Percentiles rank a stretch among this genome's conserved stretches.
Evolutionary conservation across 495 filamentous ascomycete species (phyloP).

Genomic region (Aspergillus ellipticus): DNA sequence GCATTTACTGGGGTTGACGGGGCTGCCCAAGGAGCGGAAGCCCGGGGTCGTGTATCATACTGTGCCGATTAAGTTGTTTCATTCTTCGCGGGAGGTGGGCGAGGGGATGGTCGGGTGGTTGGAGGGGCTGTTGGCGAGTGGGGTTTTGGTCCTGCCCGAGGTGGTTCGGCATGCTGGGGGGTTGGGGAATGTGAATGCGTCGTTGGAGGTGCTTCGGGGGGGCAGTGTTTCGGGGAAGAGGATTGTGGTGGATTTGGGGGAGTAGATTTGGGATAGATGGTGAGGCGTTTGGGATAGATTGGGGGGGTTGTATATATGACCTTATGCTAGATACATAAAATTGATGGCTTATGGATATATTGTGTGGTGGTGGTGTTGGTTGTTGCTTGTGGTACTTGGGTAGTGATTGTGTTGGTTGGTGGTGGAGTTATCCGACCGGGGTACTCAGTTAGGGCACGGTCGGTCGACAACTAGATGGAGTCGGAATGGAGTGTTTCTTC

Average conservation of each 20-base stretch:
- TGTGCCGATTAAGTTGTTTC: constrained; percentile 68
- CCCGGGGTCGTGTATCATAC: constrained; percentile 51
- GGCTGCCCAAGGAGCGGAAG: constrained; percentile 50
- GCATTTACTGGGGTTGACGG: constrained; percentile 62
- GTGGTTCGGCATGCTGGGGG: constrained; percentile 57
- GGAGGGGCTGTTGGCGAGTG: constrained; percentile 50
- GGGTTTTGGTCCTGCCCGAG: constrained; percentile 51
- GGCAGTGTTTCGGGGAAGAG: constrained; percentile 57
- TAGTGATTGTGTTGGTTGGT: no score
- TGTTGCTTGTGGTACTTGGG: no score
- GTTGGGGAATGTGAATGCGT: constrained; percentile 58
- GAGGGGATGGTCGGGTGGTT: constrained; percentile 56
- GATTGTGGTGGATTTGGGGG: constrained; percentile 49
- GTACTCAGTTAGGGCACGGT: no score
- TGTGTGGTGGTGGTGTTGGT: no score
- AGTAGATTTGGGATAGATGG: not conserved
- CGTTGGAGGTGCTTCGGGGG: constrained; percentile 54
- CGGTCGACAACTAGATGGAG: no score
- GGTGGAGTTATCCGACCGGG: no score
- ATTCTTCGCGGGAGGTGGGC: constrained; percentile 55
- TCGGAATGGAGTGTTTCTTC: no score
- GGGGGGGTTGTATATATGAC: no score
- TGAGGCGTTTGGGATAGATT: not conserved
- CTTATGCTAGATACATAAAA: no score
- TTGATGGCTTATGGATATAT: no score